Base-by-base conservation (phyloP, 805 yeast species). In the Lipomyces anomalus region DNA sequence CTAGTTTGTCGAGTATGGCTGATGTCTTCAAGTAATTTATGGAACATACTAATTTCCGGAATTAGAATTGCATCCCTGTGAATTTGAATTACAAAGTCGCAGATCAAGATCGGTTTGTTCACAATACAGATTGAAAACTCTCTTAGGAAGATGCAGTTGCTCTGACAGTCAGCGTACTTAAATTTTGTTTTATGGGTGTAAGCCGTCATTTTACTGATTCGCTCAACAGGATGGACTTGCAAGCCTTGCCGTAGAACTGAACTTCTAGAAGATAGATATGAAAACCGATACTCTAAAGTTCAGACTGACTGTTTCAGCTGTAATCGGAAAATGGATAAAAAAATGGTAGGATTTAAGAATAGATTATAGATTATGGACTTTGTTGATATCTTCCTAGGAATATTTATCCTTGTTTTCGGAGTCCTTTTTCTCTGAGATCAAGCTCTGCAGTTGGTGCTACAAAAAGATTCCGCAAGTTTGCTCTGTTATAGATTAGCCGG, bases 171-270 rank as follows among this genome's bases (percentile, higher is more conserved):
- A 17, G 3, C 22, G n/a, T 9, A 5, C 32, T 28, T 13, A 28
- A 22, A 13, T 26, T 9, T 26, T 9, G 38, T 11, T 22, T 9
- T 37, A 6, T 4, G 7, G 20, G 4, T 38, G 6, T 18, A 3
- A 4, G 24, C 21, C 11, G 33, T 23, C 13, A 24, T 13, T 22
- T 4, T 22, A 30, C 13, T 5, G 20, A 3, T 24, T 13, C 32
- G n/a, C n/a, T n/a, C n/a, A n/a, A n/a, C n/a, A n/a, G n/a, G 46
- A 38, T 50, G 55, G 55, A 44, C 48, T 4, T 50, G 55, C 33
- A 30, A 22, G 13, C 34, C 36, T 34, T 50, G 55, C 24, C 55
- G 40, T 22, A 34, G 28, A n/a, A 23, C 21, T 17, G 55, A 50
- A 23, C 11, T 47, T 7, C 17, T 16, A 21, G 38, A 30, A 9